Base-by-base conservation (phyloP, 2,329 filamentous ascomycete species). In the Cladosporium sp. region DNA sequence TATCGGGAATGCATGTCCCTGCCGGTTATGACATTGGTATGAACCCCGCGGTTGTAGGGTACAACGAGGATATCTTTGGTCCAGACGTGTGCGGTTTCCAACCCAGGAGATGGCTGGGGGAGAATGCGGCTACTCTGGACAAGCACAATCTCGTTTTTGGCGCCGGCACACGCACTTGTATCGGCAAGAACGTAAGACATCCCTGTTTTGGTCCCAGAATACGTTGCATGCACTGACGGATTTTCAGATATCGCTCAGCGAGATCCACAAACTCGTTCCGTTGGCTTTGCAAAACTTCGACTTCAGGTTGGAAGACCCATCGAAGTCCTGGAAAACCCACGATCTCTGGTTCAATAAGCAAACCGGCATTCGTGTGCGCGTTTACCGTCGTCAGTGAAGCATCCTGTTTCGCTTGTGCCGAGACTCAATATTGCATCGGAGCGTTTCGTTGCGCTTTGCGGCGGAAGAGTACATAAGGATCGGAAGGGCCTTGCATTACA, bases 1-100 rank as follows among this genome's bases (percentile, higher is more conserved):
- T 82, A 49, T 75, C 74, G 65, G 73, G 76, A 44, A 64, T 72
- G 24, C 73, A 71, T 59, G 65, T 80, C 5, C 76, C 76, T 3
- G 74, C 66, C 8, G 30, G 24, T n/a, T 57, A 68, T 21, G 65
- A 71, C 18, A 71, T 76, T 7, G 75, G 74, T n/a, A 69, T 71
- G 10, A 77, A 76, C 59, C 69, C 76, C 0, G 78, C 75, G 74
- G 72, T 75, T 4, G 66, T 76, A 24, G 75, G 77, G 34, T 67
- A 73, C 15, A 71, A 74, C 58, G 66, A 68, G 36, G 68, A 73
- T 5, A 69, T 77, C 8, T 77, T 66, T 59, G 64, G 71, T 10
- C 73, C 77, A 49, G 75, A 77, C 30, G 30, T 18, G 1, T 18
- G 36, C 24, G 64, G 63, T 1, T 79, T 77, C 66, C 54, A 71